These are phyloP conservation scores for Francoa sonchifolia DNA, from an alignment of 441 rosid genomes.

Conservation along the genomic window DNA sequence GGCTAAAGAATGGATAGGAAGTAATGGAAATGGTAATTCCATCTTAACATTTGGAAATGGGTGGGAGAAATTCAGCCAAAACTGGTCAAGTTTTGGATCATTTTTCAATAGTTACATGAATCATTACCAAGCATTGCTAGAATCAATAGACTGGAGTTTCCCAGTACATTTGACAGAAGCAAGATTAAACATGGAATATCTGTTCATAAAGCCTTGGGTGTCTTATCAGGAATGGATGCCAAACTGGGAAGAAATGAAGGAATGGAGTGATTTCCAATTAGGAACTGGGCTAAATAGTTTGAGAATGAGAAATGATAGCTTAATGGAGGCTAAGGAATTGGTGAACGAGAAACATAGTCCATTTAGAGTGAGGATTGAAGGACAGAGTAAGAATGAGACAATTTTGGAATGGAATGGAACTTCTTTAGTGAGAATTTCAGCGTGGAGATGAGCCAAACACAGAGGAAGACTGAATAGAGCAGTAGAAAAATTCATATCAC, in stretches of 20 bases:
- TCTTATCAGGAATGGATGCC: constrained; percentile 13
- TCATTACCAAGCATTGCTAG: constrained; percentile 20
- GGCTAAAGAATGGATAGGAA: constrained; percentile 11
- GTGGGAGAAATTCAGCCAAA: constrained; percentile 8
- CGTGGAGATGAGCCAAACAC: constrained; percentile 19
- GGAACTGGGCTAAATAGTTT: constrained; percentile 6
- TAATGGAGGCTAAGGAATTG: constrained; percentile 20
- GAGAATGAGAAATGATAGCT: constrained; percentile 12
- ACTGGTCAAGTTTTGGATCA: constrained; percentile 11
- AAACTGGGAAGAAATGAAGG: constrained; percentile 17
- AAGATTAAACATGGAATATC: constrained; percentile 26
- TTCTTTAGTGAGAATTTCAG: constrained; percentile 19
- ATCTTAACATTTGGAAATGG: constrained; percentile 20
- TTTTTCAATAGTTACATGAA: constrained; percentile 17
- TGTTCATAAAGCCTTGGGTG: constrained; percentile 24
- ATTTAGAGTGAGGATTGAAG: constrained; percentile 14
- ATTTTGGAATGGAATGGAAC: constrained; percentile 20
- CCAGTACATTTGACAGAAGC: constrained; percentile 20
- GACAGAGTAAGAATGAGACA: constrained; percentile 18
- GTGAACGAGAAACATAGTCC: constrained; percentile 17
- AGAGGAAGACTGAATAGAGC: no score
- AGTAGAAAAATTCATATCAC: no score
- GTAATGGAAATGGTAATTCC: not conserved
- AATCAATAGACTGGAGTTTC: constrained; percentile 21
- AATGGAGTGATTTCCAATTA: not conserved